Percentiles rank a stretch among this genome's conserved stretches.
These are phyloP conservation scores for Eucalyptus cloeziana DNA, from an alignment of 345 rosid species.

Conservation along the genomic window DNA sequence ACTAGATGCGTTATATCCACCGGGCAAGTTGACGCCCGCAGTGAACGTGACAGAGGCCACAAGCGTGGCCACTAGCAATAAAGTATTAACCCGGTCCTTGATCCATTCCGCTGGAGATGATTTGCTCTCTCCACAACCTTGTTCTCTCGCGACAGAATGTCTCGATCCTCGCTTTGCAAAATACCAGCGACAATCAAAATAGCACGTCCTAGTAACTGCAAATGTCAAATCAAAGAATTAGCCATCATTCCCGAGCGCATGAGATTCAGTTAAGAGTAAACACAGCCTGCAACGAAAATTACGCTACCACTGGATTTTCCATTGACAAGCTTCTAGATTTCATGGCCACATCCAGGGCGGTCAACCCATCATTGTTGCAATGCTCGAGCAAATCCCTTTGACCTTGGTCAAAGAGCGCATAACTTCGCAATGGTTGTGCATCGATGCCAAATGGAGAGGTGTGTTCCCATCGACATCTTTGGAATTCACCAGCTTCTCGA, in stretches of 20 bases:
- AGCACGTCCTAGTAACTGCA: neutral
- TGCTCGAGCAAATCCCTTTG: neutral
- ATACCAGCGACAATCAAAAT: neutral
- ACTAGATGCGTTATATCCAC: accelerated
- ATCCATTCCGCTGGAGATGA: accelerated
- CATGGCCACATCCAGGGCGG: neutral
- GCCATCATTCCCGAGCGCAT: neutral
- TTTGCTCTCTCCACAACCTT: accelerated
- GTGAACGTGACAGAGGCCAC: neutral
- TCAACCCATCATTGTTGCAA: accelerated
- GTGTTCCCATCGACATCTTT: neutral
- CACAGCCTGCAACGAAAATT: neutral
- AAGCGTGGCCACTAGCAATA: neutral
- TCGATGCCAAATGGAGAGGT: neutral
- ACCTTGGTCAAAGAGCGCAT: accelerated
- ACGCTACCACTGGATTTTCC: neutral
- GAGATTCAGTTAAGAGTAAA: neutral
- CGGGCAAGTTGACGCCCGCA: neutral
- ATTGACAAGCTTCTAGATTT: neutral
- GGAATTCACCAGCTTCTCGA: neutral
- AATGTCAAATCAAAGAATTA: neutral
- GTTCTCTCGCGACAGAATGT: accelerated
- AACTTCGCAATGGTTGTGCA: accelerated
- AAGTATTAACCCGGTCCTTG: neutral
- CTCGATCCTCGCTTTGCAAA: accelerated